These are phyloP conservation scores for Blakeslea trispora DNA, from an alignment of 371 early-diverging fungal species.

Conservation along the genomic window DNA sequence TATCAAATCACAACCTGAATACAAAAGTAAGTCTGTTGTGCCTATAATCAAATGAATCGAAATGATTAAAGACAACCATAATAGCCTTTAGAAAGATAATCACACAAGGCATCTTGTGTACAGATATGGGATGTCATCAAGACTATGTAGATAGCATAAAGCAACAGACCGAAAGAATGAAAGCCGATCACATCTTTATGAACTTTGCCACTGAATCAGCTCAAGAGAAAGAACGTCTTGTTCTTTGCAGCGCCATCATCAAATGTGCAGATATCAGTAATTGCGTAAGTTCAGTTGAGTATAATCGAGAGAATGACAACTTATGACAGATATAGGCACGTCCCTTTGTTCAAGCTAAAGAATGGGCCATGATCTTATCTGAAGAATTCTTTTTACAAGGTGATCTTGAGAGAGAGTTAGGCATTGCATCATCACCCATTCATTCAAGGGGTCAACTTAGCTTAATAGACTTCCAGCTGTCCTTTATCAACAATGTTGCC, in stretches of 20 bases:
- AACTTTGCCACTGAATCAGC: no score
- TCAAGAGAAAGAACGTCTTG: slow-evolving; percentile 51
- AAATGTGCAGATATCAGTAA: slow-evolving; percentile 87
- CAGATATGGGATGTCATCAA: slow-evolving; percentile 79
- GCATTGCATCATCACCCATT: slow-evolving; percentile 53
- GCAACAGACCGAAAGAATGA: slow-evolving; percentile 51
- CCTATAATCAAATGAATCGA: not conserved
- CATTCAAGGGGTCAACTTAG: slow-evolving; percentile 53
- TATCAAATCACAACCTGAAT: slow-evolving; percentile 22
- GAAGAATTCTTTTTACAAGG: slow-evolving; percentile 67
- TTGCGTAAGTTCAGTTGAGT: slow-evolving; percentile 55
- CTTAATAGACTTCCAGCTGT: slow-evolving; percentile 62
- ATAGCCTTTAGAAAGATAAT: slow-evolving; percentile 67
- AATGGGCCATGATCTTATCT: slow-evolving; percentile 57
- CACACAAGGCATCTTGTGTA: slow-evolving; percentile 72
- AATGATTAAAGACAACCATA: no score
- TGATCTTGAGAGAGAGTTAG: slow-evolving; percentile 61
- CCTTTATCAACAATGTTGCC: slow-evolving; percentile 68
- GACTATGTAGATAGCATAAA: slow-evolving; percentile 71
- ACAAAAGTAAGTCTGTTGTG: slow-evolving; percentile 29
- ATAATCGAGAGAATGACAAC: no score
- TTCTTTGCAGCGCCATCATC: slow-evolving; percentile 68
- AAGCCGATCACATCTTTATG: not conserved
- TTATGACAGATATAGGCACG: slow-evolving; percentile 46
- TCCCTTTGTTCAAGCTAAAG: slow-evolving; percentile 53